phyloP scores from a whole-genome alignment of 371 early-diverging fungal genomes.

The Haplosporangium sp. region DNA sequence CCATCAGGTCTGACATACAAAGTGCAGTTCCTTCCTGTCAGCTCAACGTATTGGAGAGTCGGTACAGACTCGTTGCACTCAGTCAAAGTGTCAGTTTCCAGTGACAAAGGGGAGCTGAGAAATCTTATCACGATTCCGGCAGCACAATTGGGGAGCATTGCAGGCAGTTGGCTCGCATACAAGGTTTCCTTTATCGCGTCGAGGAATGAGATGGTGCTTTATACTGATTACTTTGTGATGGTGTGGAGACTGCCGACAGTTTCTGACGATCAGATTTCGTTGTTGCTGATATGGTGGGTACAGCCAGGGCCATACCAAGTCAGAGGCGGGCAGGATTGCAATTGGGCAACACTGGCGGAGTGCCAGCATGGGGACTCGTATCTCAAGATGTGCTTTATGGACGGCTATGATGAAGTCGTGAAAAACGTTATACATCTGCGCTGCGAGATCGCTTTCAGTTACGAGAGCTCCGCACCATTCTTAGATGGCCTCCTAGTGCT shows the following conservation, averaged over 20 bases:
- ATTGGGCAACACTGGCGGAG: not conserved
- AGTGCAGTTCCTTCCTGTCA: not conserved
- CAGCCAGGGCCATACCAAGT: not conserved
- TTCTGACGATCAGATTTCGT: not conserved
- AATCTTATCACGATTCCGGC: not conserved
- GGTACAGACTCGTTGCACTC: not conserved
- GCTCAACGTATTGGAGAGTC: not conserved
- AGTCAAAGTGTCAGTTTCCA: not conserved
- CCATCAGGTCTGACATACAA: not conserved
- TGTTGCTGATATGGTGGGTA: conserved; percentile 4
- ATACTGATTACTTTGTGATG: not conserved
- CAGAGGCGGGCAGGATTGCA: not conserved
- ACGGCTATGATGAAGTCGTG: not conserved
- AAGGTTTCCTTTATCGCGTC: not conserved
- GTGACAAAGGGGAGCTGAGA: too few relatives aligned
- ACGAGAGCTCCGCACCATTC: not conserved
- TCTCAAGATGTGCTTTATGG: too few relatives aligned
- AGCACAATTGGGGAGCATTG: not conserved
- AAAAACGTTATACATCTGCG: not conserved
- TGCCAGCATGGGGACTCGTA: not conserved
- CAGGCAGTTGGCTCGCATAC: not conserved
- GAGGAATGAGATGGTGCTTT: not conserved
- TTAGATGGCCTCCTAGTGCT: not conserved
- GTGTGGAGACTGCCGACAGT: conserved; percentile 2
- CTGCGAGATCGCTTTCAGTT: not conserved